Conservation (phyloP, 2,329 filamentous ascomycete genomes). For the Pseudocercospora eumusae region DNA sequence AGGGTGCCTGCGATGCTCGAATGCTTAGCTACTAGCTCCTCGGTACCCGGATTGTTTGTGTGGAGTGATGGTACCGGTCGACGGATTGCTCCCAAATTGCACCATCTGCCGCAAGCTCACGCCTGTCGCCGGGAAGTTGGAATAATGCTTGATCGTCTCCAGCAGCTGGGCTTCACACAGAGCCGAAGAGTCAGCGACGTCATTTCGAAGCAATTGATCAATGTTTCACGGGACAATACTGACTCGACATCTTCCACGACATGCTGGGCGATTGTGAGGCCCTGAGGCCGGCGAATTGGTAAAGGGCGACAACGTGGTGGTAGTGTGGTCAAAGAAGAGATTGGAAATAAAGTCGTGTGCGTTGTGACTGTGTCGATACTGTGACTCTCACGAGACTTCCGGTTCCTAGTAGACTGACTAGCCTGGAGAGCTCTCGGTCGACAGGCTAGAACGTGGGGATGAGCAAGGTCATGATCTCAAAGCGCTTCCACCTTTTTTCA, state of each 20-base stretch:
- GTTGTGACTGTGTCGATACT: slow-evolving; percentile 11
- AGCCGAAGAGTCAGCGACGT: slow-evolving; percentile 22
- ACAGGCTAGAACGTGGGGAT: slow-evolving; percentile 7
- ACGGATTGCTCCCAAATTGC: slow-evolving; percentile 93
- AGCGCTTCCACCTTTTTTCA: slow-evolving; percentile 4
- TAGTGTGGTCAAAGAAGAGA: neutral
- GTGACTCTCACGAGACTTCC: slow-evolving; percentile 22
- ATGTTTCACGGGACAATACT: slow-evolving; percentile 13
- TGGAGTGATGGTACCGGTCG: slow-evolving; percentile 64
- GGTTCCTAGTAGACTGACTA: neutral
- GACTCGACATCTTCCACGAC: slow-evolving; percentile 39
- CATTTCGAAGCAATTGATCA: slow-evolving; percentile 10
- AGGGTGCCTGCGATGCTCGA: slow-evolving; percentile 68
- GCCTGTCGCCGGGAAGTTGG: slow-evolving; percentile 93
- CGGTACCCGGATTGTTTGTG: neutral
- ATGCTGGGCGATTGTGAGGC: slow-evolving; percentile 31
- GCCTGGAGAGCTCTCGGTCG: slow-evolving; percentile 4
- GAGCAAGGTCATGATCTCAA: neutral
- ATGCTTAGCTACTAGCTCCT: slow-evolving; percentile 1
- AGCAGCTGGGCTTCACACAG: slow-evolving; percentile 32
- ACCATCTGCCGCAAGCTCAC: slow-evolving; percentile 98
- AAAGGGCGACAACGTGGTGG: slow-evolving; percentile 23
- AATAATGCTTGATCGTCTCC: slow-evolving; percentile 40
- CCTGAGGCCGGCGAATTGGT: slow-evolving; percentile 18
- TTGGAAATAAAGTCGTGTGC: slow-evolving; percentile 2